Evolutionary conservation across 805 yeast genomes (phyloP).

Genomic region (Barnettozyma californica): DNA sequence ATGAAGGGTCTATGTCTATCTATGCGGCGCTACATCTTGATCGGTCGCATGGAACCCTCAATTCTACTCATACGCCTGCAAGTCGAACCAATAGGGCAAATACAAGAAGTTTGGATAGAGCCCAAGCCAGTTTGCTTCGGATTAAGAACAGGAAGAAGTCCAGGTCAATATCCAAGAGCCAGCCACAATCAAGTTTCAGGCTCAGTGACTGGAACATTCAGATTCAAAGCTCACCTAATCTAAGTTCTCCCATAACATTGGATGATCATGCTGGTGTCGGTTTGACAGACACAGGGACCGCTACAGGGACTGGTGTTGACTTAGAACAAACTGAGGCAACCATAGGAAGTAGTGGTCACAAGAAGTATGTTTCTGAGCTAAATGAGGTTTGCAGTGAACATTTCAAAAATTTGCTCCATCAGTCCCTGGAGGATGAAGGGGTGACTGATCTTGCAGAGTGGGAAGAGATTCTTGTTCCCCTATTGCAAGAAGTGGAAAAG

Average conservation of each 20-base stretch:
- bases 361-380: slow-evolving; percentile 22
- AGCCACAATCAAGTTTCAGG: slow-evolving; percentile 16
- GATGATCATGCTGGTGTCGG: neutral
- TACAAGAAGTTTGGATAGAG: slow-evolving; percentile 51
- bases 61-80: slow-evolving; percentile 25
- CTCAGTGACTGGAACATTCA: slow-evolving; percentile 9
- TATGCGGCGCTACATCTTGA: slow-evolving; percentile 48
- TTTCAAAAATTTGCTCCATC: slow-evolving; percentile 47
- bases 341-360: neutral
- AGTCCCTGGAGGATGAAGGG: slow-evolving; percentile 58
- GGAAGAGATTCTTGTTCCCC: slow-evolving; percentile 46
- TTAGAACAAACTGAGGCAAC: neutral
- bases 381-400: slow-evolving; percentile 36
- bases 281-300: neutral
- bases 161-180: slow-evolving; percentile 35
- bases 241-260: slow-evolving; percentile 20
- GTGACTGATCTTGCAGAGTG: slow-evolving; percentile 50
- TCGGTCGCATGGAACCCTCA: slow-evolving; percentile 28
- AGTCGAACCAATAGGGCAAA: slow-evolving; percentile 30
- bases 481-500: slow-evolving; percentile 49
- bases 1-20: slow-evolving; percentile 64
- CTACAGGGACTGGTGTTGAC: neutral
- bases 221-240: slow-evolving; percentile 27
- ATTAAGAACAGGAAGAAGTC: slow-evolving; percentile 55
- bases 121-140: slow-evolving; percentile 59